Evolutionary conservation across 495 filamentous ascomycete species (phyloP), one percentile per base, ranked within the genome.

Genomic region (Neurospora tetrasperma): DNA sequence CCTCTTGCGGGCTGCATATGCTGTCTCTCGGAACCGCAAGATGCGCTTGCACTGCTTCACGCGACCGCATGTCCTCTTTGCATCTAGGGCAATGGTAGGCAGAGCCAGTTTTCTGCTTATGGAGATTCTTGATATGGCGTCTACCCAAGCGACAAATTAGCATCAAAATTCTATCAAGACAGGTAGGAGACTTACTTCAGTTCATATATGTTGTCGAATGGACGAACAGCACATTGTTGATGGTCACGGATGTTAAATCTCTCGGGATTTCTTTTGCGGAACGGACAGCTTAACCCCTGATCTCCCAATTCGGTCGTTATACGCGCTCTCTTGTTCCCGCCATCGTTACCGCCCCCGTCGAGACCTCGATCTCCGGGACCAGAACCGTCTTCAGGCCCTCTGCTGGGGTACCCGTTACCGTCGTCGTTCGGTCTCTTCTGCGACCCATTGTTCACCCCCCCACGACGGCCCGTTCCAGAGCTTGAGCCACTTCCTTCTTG

Each of bases 201-300:
- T 6, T 38, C 35, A 38, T 38, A 38, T 38, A 83, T 78, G 41
- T 77, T 72, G 5, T 74, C 69, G 23, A 75, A 81, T 6, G 73
- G 71, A 41, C 75, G 78, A 4, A 74, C 71, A 12, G 80, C 80
- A 54, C 81, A 83, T 16, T 27, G 71, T 16, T 73, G 73, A n/a
- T 76, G 72, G 6, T 80, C 79, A 35, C 80, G 78, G 54, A 82
- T 71, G 40, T 82, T 83, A 72, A 83, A 83, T 59, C 71, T 75
- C 69, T 76, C 59, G n/a, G 81, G 80, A 48, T 83, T 83, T 23
- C 81, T 74, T 75, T 83, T 83, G 42, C 81, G 78, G 54, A 79
- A 83, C 8, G 81, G 81, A 44, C 81, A 83, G 70, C 78, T 78
- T 12, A 81, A 59, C 6, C 73, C 39, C 18, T 76, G 54, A 54